Percentiles rank a stretch among this genome's conserved stretches.
Evolutionary conservation across 768 basidiomycete species (phyloP).

Genomic region (Tricholoma hemisulphureum): DNA sequence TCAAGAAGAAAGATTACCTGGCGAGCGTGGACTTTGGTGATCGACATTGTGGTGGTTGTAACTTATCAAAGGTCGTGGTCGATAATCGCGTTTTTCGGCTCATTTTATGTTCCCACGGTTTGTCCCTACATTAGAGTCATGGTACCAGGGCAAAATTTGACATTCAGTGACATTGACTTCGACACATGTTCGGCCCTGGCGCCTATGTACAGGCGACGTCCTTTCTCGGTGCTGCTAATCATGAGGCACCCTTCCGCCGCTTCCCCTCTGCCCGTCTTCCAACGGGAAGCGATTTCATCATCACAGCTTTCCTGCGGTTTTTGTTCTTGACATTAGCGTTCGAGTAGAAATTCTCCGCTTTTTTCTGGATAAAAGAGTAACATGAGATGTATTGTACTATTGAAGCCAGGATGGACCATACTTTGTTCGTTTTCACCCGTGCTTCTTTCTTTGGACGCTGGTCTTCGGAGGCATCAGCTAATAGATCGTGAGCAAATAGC

Average conservation of each 20-base stretch:
- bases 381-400: slow-evolving; percentile 3
- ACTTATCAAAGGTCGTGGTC: slow-evolving; percentile 19
- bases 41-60: slow-evolving; percentile 64
- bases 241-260: slow-evolving; percentile 26
- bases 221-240: too few relatives aligned
- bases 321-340: slow-evolving; percentile 86
- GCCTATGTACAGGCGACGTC: too few relatives aligned
- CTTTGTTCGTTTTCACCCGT: slow-evolving; percentile 95
- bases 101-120: slow-evolving; percentile 39
- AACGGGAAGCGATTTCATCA: slow-evolving; percentile 55
- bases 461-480: slow-evolving; percentile 7
- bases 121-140: neutral
- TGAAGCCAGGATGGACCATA: slow-evolving; percentile 23
- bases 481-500: slow-evolving; percentile 5
- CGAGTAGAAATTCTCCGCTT: slow-evolving; percentile 87
- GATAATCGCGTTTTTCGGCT: slow-evolving; percentile 35
- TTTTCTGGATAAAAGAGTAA: slow-evolving; percentile 52
- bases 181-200: too few relatives aligned
- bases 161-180: too few relatives aligned
- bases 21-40: slow-evolving; percentile 89
- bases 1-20: slow-evolving; percentile 54
- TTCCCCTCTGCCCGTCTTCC: slow-evolving; percentile 49
- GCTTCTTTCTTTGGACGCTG: slow-evolving; percentile 49
- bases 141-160: neutral
- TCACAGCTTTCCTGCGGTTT: slow-evolving; percentile 61